These are phyloP conservation scores for Golubevia sp. DNA, from an alignment of 1,284 basidiomycete species.

Conservation along the genomic window DNA sequence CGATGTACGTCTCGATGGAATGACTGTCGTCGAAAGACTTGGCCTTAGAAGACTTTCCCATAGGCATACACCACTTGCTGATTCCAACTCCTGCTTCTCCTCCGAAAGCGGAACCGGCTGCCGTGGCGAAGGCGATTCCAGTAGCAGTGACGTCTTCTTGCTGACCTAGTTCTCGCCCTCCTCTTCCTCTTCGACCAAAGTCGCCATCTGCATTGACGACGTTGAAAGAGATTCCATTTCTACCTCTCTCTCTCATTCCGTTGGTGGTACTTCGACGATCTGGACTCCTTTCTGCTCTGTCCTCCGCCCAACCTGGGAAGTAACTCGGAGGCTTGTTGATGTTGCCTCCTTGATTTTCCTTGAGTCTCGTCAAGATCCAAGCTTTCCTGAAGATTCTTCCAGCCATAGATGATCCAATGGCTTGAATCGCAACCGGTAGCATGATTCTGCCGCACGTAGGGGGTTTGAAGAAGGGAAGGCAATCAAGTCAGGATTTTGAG, in stretches of 20 bases:
- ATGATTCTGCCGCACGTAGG: too few relatives aligned
- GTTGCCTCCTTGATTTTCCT: conserved; percentile 25
- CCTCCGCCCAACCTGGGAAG: conserved; percentile 33
- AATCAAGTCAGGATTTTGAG: too few relatives aligned
- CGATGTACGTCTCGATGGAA: neutral
- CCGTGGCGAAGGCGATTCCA: neutral
- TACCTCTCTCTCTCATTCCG: neutral
- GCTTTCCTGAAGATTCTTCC: conserved; percentile 40
- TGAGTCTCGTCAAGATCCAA: conserved; percentile 32
- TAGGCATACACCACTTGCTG: neutral
- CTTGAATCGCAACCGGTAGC: conserved; percentile 37
- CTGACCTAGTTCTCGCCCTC: neutral
- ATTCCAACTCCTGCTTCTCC: neutral
- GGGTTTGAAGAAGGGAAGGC: too few relatives aligned
- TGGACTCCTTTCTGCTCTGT: conserved; percentile 4
- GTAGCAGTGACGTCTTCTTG: neutral
- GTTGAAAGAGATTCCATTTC: neutral
- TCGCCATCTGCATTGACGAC: neutral
- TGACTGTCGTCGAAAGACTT: neutral
- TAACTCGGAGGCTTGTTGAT: conserved; percentile 36
- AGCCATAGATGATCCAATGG: conserved; percentile 36
- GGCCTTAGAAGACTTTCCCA: too few relatives aligned
- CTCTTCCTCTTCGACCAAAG: too few relatives aligned
- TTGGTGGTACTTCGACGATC: neutral
- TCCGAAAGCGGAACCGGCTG: neutral